Evolutionary conservation across 2,329 filamentous ascomycete genomes (phyloP).

Genomic region (Microdochium trichocladiopsis): DNA sequence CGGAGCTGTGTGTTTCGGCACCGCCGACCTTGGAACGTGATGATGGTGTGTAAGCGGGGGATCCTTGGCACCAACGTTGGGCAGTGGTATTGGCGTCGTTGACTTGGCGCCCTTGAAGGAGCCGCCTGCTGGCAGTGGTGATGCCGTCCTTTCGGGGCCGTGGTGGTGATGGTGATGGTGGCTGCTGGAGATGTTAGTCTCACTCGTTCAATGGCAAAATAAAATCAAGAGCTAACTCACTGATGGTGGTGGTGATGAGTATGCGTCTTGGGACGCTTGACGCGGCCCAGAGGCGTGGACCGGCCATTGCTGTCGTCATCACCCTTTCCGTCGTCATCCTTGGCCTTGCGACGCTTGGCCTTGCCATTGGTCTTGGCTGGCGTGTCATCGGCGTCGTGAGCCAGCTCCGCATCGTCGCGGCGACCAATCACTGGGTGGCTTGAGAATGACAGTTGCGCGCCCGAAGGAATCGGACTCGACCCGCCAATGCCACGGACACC

Average conservation of each 20-base stretch:
- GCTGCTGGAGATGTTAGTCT: constrained; percentile 14
- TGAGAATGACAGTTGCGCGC: constrained; percentile 38
- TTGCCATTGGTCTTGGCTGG: constrained; percentile 38
- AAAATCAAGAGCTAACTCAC: constrained; percentile 34
- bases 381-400: constrained; percentile 34
- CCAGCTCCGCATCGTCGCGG: constrained; percentile 43
- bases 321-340: constrained; percentile 64
- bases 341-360: constrained; percentile 58
- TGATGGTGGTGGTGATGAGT: constrained; percentile 60
- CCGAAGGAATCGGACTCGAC: constrained; percentile 40
- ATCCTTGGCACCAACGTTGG: constrained; percentile 31
- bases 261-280: constrained; percentile 63
- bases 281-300: constrained; percentile 47
- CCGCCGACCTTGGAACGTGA: constrained; percentile 35
- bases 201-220: neutral
- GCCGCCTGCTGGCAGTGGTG: constrained; percentile 33
- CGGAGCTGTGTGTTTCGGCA: constrained; percentile 20
- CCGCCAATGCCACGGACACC: constrained; percentile 43
- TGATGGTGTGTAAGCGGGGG: constrained; percentile 38
- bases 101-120: constrained; percentile 42
- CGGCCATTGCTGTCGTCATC: constrained; percentile 62
- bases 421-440: constrained; percentile 32
- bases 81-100: constrained; percentile 34
- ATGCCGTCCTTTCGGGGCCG: constrained; percentile 34
- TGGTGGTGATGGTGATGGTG: constrained; percentile 54